Conservation (phyloP, 1,284 basidiomycete species). For the Ganoderma multipileum region DNA sequence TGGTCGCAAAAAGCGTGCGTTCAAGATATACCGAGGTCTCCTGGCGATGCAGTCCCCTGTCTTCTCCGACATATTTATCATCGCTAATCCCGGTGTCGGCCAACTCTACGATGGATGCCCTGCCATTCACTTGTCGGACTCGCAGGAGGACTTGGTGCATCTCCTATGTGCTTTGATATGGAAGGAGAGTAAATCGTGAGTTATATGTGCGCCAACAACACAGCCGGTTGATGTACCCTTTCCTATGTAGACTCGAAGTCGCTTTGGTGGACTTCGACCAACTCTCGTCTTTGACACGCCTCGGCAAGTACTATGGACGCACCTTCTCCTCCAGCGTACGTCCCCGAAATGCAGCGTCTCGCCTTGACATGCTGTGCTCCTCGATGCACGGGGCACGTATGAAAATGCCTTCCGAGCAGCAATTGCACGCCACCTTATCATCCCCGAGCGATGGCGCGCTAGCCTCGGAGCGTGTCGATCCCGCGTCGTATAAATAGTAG, state of each 20-base stretch:
- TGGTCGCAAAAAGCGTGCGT: constrained; percentile 52
- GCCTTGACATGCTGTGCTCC: not conserved
- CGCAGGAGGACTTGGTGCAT: constrained; percentile 6
- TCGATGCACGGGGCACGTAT: not conserved
- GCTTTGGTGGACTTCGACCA: not conserved
- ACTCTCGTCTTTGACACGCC: constrained; percentile 9
- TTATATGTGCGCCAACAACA: no score
- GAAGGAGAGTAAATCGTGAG: not conserved
- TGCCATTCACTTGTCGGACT: constrained; percentile 17
- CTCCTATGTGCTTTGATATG: constrained; percentile 5
- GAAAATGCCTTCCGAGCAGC: not conserved
- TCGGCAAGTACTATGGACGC: constrained; percentile 15
- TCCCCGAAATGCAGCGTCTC: not conserved
- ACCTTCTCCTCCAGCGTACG: no score
- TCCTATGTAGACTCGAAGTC: no score
- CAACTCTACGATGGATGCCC: constrained; percentile 15
- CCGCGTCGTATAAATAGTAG: not conserved
- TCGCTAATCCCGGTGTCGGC: constrained; percentile 1
- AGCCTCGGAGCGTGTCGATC: not conserved
- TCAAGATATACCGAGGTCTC: constrained; percentile 73
- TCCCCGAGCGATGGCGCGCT: not conserved
- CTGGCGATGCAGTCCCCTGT: constrained; percentile 14
- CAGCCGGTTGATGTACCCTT: no score
- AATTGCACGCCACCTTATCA: not conserved
- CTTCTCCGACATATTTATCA: constrained; percentile 18